Base-by-base conservation (phyloP, 768 basidiomycete species). In the Rubroboletus satanas region DNA sequence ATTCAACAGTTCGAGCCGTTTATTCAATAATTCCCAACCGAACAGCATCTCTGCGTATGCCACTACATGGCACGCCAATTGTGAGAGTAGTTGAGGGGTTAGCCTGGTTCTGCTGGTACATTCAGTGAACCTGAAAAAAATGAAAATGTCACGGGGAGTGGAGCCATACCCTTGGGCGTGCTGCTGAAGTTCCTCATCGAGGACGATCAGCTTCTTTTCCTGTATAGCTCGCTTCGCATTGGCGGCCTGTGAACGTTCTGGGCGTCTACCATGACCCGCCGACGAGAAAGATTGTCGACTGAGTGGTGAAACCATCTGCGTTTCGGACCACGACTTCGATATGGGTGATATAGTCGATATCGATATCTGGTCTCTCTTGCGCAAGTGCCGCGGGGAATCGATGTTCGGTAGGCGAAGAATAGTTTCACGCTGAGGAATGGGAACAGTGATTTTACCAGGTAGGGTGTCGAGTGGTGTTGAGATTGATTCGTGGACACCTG, bases 1-100 rank as follows among this genome's bases (percentile, higher is more conserved):
- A 58, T 89, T 89, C 53, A 93, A 71, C 1, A 93, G 76, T 59
- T 91, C 89, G 17, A 85, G 70, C 3, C 91, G 81, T 65, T 90
- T 88, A 38, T 83, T 77, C 60, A 80, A 73, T 49, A 91, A 67
- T 57, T 82, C 73, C 93, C 92, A 94, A 42, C 84, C 73, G 59
- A 83, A 82, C 23, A 94, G 73, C 58, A 87, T 72, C 52, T 93
- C 89, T 7, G 88, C 87, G 64, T 93, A 94, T 1, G 77, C 75
- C 41, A 83, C 71, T 21, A 93, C 75, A 66, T 93, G 89, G 8
- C 66, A 71, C 21, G 75, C 65, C 35, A 78, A 57, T 52, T 78
- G 79, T 18, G 74, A 69, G 21, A 82, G 74, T 23, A 72, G 56
- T 21, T 60, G 67, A 45, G 59, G 52, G 42, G 66, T 49, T 57